phyloP scores from a whole-genome alignment of 2,329 filamentous ascomycete species.

The Fusarium beomiforme region DNA sequence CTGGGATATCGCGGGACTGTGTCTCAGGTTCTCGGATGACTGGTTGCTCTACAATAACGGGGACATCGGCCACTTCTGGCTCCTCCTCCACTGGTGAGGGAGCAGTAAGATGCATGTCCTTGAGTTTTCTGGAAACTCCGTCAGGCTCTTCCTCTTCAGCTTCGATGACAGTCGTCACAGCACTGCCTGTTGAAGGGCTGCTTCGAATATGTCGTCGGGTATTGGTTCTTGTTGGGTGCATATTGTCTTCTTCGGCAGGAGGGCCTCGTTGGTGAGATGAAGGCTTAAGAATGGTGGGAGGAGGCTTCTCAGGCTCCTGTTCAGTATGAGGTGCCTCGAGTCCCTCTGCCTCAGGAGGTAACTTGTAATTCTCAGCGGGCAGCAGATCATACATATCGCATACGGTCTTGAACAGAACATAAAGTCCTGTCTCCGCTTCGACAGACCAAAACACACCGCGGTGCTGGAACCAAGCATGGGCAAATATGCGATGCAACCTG shows the following conservation, averaged over 20 bases:
- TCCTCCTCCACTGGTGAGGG: conserved; percentile 69
- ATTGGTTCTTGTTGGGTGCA: conserved; percentile 70
- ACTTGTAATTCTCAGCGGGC: conserved; percentile 93
- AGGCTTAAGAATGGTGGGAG: conserved; percentile 52
- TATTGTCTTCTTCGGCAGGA: conserved; percentile 58
- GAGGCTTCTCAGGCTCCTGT: conserved; percentile 54
- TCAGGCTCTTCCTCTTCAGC: conserved; percentile 78
- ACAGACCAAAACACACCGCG: conserved; percentile 94
- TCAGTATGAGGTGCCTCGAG: conserved; percentile 63
- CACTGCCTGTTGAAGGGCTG: conserved; percentile 80
- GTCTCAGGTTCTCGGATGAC: conserved; percentile 33
- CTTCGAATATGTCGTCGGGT: conserved; percentile 84
- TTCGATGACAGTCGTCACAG: conserved; percentile 84
- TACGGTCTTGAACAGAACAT: conserved; percentile 96
- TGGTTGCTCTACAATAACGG: conserved; percentile 54
- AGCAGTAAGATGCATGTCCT: conserved; percentile 57
- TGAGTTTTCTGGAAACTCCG: conserved; percentile 58
- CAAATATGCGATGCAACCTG: conserved; percentile 94
- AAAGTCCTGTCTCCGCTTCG: conserved; percentile 89
- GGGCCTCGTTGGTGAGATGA: conserved; percentile 43
- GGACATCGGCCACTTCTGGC: conserved; percentile 52
- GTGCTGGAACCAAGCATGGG: conserved; percentile 99
- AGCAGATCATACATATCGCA: conserved; percentile 92
- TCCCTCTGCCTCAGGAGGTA: conserved; percentile 92
- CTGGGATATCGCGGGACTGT: background rate